Base-by-base conservation (phyloP, 1,284 basidiomycete genomes). In the Pulchroboletus neoregius region DNA sequence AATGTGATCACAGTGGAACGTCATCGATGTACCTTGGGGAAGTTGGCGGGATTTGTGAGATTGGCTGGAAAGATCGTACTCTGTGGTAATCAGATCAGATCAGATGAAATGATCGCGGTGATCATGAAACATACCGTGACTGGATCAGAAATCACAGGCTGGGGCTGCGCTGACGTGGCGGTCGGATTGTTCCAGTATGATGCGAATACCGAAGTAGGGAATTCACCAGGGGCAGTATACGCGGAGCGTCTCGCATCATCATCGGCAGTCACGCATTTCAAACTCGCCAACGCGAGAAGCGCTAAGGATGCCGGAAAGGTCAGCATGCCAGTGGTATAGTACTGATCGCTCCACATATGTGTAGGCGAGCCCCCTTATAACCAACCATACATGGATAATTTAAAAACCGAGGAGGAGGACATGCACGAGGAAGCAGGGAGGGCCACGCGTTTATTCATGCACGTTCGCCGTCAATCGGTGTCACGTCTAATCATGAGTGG, bases 171-270 rank as follows among this genome's bases (percentile, higher is more conserved):
- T 26, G 72, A 72, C 4, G 82, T 85, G 24, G 76, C 80, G 3
- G 82, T 86, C 6, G 84, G 82, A 52, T 75, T 65, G 58, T 87
- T 85, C 67, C 80, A 85, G 63, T 86, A 87, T 49, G 76, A 70
- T 6, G 64, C 60, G 57, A 76, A 85, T 20, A 72, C 63, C 3
- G 78, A 76, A 3, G 81, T 82, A 2, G 83, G 82, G 60, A 86
- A 84, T 10, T 64, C 60, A 8, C 82, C 82, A 13, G 80, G 75
- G 6, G 68, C 80, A 5, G 80, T 79, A 57, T 76, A 84, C 3
- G 73, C 74, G 70, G 57, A 45, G 27, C 37, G 45, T 28, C 58
- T 49, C 8, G 31, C 24, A 37, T 60, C 59, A 37, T 60, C 59
- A 34, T 32, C 35, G 18, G 48, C 52, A 24, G 26, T 23, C 13